Evolutionary conservation across 2,329 filamentous ascomycete species (phyloP).

Genomic region (Fusarium kyushuense): DNA sequence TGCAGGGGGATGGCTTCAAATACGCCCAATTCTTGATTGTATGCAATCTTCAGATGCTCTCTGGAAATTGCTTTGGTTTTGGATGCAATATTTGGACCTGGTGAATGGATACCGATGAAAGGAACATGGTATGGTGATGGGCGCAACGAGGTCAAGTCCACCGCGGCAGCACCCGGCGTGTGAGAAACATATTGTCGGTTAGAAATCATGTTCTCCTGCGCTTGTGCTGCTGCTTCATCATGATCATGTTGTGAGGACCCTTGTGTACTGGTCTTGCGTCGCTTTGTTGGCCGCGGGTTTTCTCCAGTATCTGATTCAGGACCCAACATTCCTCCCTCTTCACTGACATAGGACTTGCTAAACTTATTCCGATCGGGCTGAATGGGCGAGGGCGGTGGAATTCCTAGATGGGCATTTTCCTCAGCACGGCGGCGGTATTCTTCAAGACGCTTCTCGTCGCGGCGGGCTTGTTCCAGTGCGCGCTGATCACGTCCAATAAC

Average conservation of each 20-base stretch:
- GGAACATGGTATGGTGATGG: conserved; percentile 73
- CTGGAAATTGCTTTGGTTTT: conserved; percentile 80
- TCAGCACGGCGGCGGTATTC: conserved; percentile 59
- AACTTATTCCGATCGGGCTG: conserved; percentile 66
- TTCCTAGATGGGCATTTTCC: conserved; percentile 61
- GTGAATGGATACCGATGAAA: conserved; percentile 79
- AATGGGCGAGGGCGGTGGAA: conserved; percentile 65
- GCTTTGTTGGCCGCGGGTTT: conserved; percentile 59
- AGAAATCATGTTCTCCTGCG: conserved; percentile 62
- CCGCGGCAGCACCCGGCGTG: conserved; percentile 68
- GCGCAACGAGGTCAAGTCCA: conserved; percentile 70
- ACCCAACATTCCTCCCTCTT: conserved; percentile 76
- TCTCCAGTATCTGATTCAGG: conserved; percentile 70
- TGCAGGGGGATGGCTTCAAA: conserved; percentile 74
- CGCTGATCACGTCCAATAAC: conserved; percentile 78
- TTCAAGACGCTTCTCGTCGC: conserved; percentile 62
- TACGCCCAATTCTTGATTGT: conserved; percentile 70
- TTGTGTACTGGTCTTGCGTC: conserved; percentile 60
- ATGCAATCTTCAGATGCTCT: conserved; percentile 78
- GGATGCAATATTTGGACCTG: conserved; percentile 68
- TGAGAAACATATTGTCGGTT: conserved; percentile 72
- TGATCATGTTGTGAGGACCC: conserved; percentile 59
- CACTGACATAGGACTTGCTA: conserved; percentile 75
- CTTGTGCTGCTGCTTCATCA: conserved; percentile 52
- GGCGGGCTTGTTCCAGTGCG: conserved; percentile 66